A percentile compares a stretch with the other conserved stretches of the same genome.
phyloP scores from a whole-genome alignment of 805 yeast genomes.

The Saturnispora hagleri region DNA sequence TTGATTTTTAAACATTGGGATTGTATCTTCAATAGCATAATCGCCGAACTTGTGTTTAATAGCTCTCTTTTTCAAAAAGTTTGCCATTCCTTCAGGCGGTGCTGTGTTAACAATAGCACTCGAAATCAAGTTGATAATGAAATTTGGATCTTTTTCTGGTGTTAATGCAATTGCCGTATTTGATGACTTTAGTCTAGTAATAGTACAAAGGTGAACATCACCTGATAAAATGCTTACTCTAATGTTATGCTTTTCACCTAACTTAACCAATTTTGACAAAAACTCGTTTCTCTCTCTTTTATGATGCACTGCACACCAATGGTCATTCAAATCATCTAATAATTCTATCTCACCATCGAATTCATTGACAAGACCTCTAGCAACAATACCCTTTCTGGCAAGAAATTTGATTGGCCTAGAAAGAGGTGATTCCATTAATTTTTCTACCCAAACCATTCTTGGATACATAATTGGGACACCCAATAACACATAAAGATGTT shows the following conservation, averaged over 20 bases:
- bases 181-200: constrained; percentile 66
- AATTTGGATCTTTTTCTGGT: constrained; percentile 65
- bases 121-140: constrained; percentile 75
- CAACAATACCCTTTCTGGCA: constrained; percentile 52
- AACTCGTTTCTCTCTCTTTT: constrained; percentile 75
- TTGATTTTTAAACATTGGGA: constrained; percentile 59
- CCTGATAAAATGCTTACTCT: constrained; percentile 84
- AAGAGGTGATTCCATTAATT: constrained; percentile 50
- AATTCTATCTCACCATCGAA: constrained; percentile 90
- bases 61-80: constrained; percentile 57
- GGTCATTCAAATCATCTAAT: constrained; percentile 89
- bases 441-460: constrained; percentile 84
- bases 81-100: constrained; percentile 83
- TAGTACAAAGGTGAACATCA: constrained; percentile 84
- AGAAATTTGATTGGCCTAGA: constrained; percentile 56
- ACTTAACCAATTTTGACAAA: constrained; percentile 49
- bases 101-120: constrained; percentile 91
- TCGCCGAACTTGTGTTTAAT: constrained; percentile 57
- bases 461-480: constrained; percentile 97
- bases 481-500: constrained; percentile 72
- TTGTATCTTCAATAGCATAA: constrained; percentile 68
- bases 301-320: constrained; percentile 90
- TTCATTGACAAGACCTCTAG: constrained; percentile 73
- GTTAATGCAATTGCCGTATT: constrained; percentile 31
- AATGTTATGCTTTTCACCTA: constrained; percentile 55